Base-by-base conservation (phyloP, 495 filamentous ascomycete genomes). In the Xylaria longipes region DNA sequence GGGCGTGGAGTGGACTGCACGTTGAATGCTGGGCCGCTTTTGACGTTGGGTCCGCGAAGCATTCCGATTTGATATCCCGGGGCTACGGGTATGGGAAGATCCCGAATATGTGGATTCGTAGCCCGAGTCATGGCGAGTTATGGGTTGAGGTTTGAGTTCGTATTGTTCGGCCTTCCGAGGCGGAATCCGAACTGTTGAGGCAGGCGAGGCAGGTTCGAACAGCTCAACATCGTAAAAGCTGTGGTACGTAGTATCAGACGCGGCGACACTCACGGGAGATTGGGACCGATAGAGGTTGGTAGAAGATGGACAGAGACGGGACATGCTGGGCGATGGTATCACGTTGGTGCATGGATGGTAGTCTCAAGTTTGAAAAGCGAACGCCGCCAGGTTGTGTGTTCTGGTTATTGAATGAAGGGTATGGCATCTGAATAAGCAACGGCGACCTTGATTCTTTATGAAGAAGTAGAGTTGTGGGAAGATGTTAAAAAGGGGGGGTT, bases 71-170 rank as follows among this genome's bases (percentile, higher is more conserved):
- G 50, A 58, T 14, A 35, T 39, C 15, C 7, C 14, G 22, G 74
- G 70, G 33, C 70, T 71, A 50, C 68, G 74, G 14, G 71, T 52
- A 33, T 61, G 25, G n/a, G 54, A 71, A 61, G 76, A 68, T 46
- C 63, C 48, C 3, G 76, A 71, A n/a, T 63, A 72, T 58, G 75
- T 77, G n/a, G 84, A 86, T 62, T 82, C 84, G 60, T 87, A 87
- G 8, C 84, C 84, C 7, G 84, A 87, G 60, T 87, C 84, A 56
- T 87, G 84, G 14, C 84, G 81, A 6, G 77, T 77, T 75, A 86
- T 84, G 7, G 71, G 73, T 68, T 83, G 78, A 64, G 77, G 70
- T 29, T 35, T 11, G 7, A 22, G 45, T 15, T 74, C 41, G 11
- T 68, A 62, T 8, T 68, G 71, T n/a, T 76, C 65, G 14, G 72